Evolutionary conservation across 345 rosid genomes (phyloP), one percentile per base, ranked within the genome.

Genomic region (Eucalyptus leucophloia): DNA sequence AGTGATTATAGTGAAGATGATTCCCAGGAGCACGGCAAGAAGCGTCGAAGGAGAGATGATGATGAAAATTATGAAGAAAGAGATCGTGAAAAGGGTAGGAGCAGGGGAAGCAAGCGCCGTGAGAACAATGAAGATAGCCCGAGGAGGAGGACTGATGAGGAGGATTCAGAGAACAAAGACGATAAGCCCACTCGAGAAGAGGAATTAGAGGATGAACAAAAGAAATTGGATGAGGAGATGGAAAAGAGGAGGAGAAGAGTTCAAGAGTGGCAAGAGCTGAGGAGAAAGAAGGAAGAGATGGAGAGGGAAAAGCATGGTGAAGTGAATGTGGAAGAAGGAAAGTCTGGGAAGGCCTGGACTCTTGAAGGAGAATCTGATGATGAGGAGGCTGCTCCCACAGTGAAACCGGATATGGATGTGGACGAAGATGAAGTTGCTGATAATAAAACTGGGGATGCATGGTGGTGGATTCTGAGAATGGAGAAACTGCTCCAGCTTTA

Each of bases 281-380:
- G 90, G 95, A 95, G 99, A 95, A 97, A 97, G 92, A 95, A 94
- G 90, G 98, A 96, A 91, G 99, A 98, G 90, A 88, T 93, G 6
- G 97, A 98, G 91, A 92, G 92, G 89, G 96, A 95, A 90, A 98
- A 92, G 89, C 91, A 53, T 7, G 99, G 96, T 69, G 98, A 94
- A 86, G 92, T 53, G 11, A 93, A 89, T 92, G 92, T 28, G 40
- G 93, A 94, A 86, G 96, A 94, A 93, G 93, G 91, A 53, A 92
- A 94, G 92, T 92, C 95, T 56, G 96, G 97, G 85, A 97, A 94
- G 92, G 92, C 94, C 44, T 98, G 99, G 99, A 97, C 99, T 44
- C 97, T 97, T 87, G 99, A 97, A 54, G 98, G 96, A 88, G 99
- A 98, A 92, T 98, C 98, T 53, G 99, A 98, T 90, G 99, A 97